phyloP scores from a whole-genome alignment of 495 filamentous ascomycete species.

The Cercophora scortea region DNA sequence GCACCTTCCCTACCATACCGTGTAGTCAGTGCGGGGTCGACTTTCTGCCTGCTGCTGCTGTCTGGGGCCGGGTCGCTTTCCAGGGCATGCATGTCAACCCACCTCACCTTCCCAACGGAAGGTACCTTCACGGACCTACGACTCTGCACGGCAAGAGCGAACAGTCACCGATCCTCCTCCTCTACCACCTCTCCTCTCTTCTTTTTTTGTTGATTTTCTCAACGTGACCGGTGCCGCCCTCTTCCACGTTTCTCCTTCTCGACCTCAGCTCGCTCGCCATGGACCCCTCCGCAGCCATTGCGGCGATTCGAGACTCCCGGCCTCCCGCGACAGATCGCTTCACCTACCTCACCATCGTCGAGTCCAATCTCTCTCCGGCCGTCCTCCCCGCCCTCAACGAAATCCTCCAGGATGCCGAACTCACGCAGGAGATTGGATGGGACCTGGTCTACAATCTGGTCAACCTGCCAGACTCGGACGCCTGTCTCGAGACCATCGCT shows the following conservation, averaged over 20 bases:
- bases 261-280: not conserved
- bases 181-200: not conserved
- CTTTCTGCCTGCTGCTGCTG: no score
- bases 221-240: not conserved
- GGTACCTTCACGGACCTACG: no score
- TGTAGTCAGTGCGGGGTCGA: no score
- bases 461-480: constrained; percentile 61
- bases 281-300: constrained; percentile 25
- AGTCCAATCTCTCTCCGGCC: constrained; percentile 72
- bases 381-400: constrained; percentile 69
- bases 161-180: not conserved
- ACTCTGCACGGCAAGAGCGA: no score
- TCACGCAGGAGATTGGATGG: constrained; percentile 93
- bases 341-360: constrained; percentile 82
- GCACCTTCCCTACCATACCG: no score
- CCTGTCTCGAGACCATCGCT: constrained; percentile 70
- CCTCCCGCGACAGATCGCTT: constrained; percentile 75
- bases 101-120: no score
- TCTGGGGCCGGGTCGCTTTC: no score
- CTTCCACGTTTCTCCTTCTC: not conserved
- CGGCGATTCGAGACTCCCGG: constrained; percentile 33
- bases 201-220: not conserved
- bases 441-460: constrained; percentile 84
- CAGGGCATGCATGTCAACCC: no score
- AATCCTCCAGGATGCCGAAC: constrained; percentile 70